phyloP scores from a whole-genome alignment of 768 basidiomycete species.

The Tricholomella constricta region DNA sequence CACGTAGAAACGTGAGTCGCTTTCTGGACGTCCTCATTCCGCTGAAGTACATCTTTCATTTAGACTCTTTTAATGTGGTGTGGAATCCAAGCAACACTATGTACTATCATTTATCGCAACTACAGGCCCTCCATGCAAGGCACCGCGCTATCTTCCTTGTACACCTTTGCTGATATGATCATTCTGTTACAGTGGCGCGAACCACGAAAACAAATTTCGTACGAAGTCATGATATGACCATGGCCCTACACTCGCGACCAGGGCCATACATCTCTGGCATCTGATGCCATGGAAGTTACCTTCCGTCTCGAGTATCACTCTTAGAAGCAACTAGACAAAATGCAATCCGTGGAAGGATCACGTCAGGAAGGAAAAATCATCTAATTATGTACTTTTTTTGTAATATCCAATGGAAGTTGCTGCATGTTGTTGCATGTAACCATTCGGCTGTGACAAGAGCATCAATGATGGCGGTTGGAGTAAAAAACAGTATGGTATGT shows the following conservation, averaged over 20 bases:
- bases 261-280: no score
- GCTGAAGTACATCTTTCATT: neutral
- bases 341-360: no score
- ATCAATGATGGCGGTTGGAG: no score
- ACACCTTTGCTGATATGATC: neutral
- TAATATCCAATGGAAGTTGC: no score
- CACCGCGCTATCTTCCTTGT: neutral
- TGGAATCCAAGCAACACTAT: conserved; percentile 32
- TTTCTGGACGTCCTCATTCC: neutral
- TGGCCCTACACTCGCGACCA: neutral
- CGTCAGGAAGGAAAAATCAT: no score
- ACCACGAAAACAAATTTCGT: conserved; percentile 13
- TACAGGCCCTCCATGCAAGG: conserved; percentile 27
- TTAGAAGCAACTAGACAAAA: no score
- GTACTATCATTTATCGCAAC: conserved; percentile 29
- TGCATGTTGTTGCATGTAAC: no score
- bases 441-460: no score
- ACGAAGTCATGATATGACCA: neutral
- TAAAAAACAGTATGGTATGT: no score
- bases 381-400: no score
- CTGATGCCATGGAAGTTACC: no score
- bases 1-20: conserved; percentile 28
- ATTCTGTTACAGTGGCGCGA: conserved; percentile 1
- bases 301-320: no score
- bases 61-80: conserved; percentile 39